Evolutionary conservation across 1,139 yeast genomes (phyloP), one percentile per base, ranked within the genome.

Genomic region (Schizosaccharomyces versatilis): DNA sequence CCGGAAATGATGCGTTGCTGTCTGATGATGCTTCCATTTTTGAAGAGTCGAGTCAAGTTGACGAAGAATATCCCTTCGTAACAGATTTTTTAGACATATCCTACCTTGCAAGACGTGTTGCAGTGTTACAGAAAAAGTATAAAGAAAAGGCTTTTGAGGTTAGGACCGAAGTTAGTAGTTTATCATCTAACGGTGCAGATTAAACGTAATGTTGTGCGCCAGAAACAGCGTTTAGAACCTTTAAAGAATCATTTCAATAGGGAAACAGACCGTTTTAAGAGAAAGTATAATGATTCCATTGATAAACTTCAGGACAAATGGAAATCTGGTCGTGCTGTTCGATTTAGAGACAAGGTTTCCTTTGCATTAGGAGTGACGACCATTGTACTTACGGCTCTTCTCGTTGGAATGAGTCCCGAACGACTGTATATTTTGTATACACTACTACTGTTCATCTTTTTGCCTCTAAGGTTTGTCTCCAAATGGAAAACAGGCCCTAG

Each of bases 401-500:
- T 85, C 9, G 79, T 88, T 62, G 97, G 96, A 7, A 74, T 75
- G 57, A 75, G 75, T 61, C 97, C 97, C 0, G 73, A 76, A 51
- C 76, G 74, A 65, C 81, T 88, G 66, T 97, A 86, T 61, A 67
- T 80, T 2, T 76, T 80, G 61, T 90, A 90, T 66, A 78, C 95
- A 0, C 69, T 69, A 0, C 68, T 84, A 55, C 74, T 81, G 59
- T 64, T 70, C 7, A 61, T 82, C 1, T 71, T 90, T 59, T 77
- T 88, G 80, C 97, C 98, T 0, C 79, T 88, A 53, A 71, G 98
- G 56, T 75, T 82, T 62, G 6, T 40, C 41, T n/a, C 15, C 6
- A n/a, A n/a, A 3, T 40, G 41, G n/a, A 10, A 6, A 44, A 12
- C 48, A 17, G 3, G 48, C 14, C 12, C 40, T 38, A 8, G 40